Evolutionary conservation across 2,329 filamentous ascomycete species (phyloP).

Genomic region (Pseudogymnoascus sp.): DNA sequence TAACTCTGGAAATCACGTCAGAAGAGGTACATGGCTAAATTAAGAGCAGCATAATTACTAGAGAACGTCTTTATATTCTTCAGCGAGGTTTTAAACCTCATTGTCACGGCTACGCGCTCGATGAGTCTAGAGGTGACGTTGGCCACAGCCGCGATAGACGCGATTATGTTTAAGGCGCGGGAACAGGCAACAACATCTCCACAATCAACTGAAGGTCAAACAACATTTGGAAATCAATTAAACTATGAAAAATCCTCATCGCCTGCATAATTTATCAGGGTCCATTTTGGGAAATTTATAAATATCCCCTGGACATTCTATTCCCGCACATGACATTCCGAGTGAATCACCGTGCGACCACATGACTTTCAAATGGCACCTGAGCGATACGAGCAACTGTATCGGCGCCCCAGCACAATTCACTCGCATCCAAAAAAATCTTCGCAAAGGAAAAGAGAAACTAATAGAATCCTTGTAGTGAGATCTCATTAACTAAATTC

Average conservation of each 20-base stretch:
- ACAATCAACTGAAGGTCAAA: not conserved
- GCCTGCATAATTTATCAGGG: not conserved
- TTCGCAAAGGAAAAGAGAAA: not conserved
- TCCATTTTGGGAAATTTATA: not conserved
- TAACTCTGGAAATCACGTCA: slow-evolving; percentile 41
- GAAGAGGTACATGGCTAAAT: not conserved
- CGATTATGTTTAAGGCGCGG: not conserved
- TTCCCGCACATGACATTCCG: not conserved
- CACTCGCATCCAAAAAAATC: not conserved
- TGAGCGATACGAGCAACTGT: not conserved
- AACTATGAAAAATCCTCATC: not conserved
- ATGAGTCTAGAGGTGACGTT: not conserved
- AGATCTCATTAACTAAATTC: not conserved
- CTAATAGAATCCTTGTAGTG: not conserved
- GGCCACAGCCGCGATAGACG: slow-evolving; percentile 3
- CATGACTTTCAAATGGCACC: not conserved
- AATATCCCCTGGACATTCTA: not conserved
- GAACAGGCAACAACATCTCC: not conserved
- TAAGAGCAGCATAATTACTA: slow-evolving; percentile 35
- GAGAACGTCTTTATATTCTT: slow-evolving; percentile 59
- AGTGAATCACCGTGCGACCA: not conserved
- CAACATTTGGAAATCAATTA: not conserved
- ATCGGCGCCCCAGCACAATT: not conserved
- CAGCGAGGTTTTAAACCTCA: slow-evolving; percentile 60
- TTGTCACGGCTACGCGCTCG: slow-evolving; percentile 23